Evolutionary conservation across 2,329 filamentous ascomycete genomes (phyloP), one percentile per base, ranked within the genome.

Genomic region (Diaporthe ampelina): DNA sequence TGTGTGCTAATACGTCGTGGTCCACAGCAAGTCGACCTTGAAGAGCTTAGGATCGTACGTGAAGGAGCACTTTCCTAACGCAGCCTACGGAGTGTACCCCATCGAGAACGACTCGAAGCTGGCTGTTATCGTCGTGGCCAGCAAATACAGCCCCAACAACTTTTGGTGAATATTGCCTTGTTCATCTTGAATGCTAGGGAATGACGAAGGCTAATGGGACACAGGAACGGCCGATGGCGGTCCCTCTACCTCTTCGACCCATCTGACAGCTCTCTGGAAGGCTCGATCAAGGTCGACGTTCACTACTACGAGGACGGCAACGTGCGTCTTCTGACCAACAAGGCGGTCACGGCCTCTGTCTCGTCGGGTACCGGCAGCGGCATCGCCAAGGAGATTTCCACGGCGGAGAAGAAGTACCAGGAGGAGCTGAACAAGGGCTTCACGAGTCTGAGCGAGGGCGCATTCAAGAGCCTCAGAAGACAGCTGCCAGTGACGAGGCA

Each of bases 291-390:
- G 83, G 94, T 98, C 71, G 95, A 98, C 79, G 96, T 99, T 69
- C 97, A 99, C 88, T 99, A 99, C 89, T 99, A 99, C 86, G 97
- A 99, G 86, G 97, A 99, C 82, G 97, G 97, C 76, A 99, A 99
- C 82, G 97, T 99, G 74, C 93, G 97, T 3, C 90, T 99, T 75
- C 89, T 96, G 77, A 98, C 97, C n/a, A 93, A 91, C 80, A 98
- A 98, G 86, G 87, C 93, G 15, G 83, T 96, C 17, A 88, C 88
- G 0, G 83, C 90, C 4, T 90, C 89, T 11, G 83, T 94, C n/a
- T 84, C 91, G 1, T 91, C 89, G 0, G 88, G 87, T 52, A 90
- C 89, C 2, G 92, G 91, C 10, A 89, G 90, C 0, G 93, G 92
- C 48, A 90, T 98, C 61, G 88, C 93, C 77, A 92, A 91, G 84